These are phyloP conservation scores for Auricularia sp. DNA, from an alignment of 768 basidiomycete species.

Conservation along the genomic window DNA sequence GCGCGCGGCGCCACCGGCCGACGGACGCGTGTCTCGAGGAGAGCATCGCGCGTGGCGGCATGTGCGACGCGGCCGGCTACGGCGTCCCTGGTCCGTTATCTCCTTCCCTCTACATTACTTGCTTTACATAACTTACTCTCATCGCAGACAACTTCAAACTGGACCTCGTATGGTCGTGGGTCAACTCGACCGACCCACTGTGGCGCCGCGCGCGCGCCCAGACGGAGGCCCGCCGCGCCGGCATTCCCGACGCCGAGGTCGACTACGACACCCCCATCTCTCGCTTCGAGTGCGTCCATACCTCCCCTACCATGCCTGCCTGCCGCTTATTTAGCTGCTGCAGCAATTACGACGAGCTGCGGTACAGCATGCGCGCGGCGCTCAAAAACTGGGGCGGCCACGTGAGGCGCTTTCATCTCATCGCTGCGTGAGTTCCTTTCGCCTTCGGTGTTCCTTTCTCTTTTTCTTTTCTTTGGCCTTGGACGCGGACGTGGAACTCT, in stretches of 20 bases:
- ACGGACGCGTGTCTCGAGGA: neutral
- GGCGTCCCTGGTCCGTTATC: neutral
- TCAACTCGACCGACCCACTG: neutral
- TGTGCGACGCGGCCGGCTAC: neutral
- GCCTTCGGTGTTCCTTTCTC: neutral
- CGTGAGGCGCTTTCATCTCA: neutral
- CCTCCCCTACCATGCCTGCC: neutral
- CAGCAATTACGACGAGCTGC: slow-evolving; percentile 1
- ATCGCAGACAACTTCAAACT: neutral
- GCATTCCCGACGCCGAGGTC: neutral
- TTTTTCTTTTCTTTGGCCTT: too few species aligned
- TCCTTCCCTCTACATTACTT: neutral
- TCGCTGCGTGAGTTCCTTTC: neutral
- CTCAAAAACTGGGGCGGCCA: neutral
- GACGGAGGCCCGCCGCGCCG: neutral
- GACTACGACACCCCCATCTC: neutral
- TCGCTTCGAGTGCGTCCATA: neutral
- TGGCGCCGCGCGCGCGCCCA: neutral
- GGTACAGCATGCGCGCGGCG: neutral
- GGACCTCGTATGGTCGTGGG: slow-evolving; percentile 1
- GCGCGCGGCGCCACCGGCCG: neutral
- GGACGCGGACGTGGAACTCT: too few species aligned
- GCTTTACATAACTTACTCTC: neutral
- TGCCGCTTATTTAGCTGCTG: neutral
- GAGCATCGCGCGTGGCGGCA: neutral